These are phyloP conservation scores for Epithemia pelagica DNA, from an alignment of 108 stramenopile genomes.

Conservation along the genomic window DNA sequence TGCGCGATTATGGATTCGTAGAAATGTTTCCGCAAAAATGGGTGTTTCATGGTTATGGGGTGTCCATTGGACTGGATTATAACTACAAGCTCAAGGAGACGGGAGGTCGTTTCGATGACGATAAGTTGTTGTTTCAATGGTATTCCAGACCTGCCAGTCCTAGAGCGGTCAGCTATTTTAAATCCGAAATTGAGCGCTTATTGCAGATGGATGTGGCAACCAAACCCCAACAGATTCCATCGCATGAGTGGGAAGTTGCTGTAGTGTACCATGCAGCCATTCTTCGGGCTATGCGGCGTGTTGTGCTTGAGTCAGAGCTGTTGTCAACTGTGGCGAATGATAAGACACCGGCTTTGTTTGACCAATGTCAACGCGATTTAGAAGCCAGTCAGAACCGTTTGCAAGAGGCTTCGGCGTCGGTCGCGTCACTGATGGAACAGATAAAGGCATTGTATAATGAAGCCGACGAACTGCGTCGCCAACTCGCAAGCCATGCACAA, in stretches of 20 bases:
- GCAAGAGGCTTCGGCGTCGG: too few species aligned
- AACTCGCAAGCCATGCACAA: too few species aligned
- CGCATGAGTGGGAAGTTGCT: neutral
- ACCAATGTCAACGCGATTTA: too few species aligned
- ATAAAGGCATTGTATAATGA: too few species aligned
- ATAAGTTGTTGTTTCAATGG: neutral
- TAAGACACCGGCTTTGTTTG: too few species aligned
- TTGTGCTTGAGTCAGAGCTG: too few species aligned
- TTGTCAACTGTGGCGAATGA: too few species aligned
- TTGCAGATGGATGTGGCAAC: neutral
- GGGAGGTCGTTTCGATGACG: neutral
- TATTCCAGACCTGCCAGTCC: neutral
- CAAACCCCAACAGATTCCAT: neutral
- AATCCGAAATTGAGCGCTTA: neutral
- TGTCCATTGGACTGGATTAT: constrained; percentile 1
- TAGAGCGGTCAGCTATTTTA: neutral
- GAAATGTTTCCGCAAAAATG: constrained; percentile 70
- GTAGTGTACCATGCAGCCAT: neutral
- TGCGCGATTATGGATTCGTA: constrained; percentile 73
- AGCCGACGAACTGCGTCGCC: too few species aligned
- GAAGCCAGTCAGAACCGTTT: too few species aligned
- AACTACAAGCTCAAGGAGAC: neutral
- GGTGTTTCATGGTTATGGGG: constrained; percentile 29
- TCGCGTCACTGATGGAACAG: too few species aligned
- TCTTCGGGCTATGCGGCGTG: neutral